These are phyloP conservation scores for Cucurbita ficifolia DNA, from an alignment of 306 rosid species.

Conservation along the genomic window DNA sequence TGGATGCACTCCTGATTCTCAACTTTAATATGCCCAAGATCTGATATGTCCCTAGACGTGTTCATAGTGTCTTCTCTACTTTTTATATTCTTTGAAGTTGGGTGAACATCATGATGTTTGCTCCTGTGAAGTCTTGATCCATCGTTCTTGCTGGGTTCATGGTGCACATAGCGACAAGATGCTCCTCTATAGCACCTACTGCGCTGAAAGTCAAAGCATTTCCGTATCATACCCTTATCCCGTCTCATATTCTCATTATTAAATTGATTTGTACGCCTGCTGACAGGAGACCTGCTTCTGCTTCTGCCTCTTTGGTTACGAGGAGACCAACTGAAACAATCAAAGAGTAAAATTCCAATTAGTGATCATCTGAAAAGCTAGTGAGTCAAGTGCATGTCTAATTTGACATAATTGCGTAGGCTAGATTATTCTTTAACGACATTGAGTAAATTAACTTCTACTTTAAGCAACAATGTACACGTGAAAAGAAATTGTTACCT, in stretches of 20 bases:
- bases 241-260: slow-evolving; percentile 40
- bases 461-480: background rate
- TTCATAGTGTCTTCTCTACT: slow-evolving; percentile 19
- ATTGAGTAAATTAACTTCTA: background rate
- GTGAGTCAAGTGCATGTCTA: background rate
- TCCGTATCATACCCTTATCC: slow-evolving; percentile 35
- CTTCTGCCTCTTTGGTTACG: slow-evolving; percentile 63
- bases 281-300: slow-evolving; percentile 75
- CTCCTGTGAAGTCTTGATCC: slow-evolving; percentile 41
- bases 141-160: slow-evolving; percentile 42
- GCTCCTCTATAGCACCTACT: slow-evolving; percentile 82
- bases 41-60: slow-evolving; percentile 20
- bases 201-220: slow-evolving; percentile 54
- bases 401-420: background rate
- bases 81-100: slow-evolving; percentile 20
- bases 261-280: slow-evolving; percentile 44
- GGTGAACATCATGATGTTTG: slow-evolving; percentile 27
- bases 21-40: slow-evolving; percentile 22
- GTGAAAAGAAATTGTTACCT: slow-evolving; percentile 33
- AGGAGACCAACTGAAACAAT: slow-evolving; percentile 62
- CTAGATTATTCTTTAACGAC: background rate
- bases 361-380: background rate
- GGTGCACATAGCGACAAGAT: slow-evolving; percentile 63
- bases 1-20: slow-evolving; percentile 25
- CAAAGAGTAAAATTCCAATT: slow-evolving; percentile 12